These are phyloP conservation scores for Eutrema japonicum DNA, from an alignment of 345 rosid species.

Conservation along the genomic window DNA sequence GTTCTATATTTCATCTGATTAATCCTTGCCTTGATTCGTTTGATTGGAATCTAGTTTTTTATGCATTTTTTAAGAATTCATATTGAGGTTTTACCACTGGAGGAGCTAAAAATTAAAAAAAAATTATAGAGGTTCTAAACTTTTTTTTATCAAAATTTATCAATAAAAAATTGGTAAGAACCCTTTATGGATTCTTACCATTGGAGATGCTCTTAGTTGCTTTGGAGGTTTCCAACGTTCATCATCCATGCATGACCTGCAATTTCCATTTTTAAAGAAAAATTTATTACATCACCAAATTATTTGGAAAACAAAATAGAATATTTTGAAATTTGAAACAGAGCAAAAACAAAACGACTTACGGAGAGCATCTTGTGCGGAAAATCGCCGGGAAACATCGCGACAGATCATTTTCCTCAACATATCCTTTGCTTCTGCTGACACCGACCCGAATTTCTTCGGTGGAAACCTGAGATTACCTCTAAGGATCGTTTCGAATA, in stretches of 20 bases:
- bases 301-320: too few species aligned
- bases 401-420: slow-evolving; percentile 79
- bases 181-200: too few species aligned
- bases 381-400: slow-evolving; percentile 69
- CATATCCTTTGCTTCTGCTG: slow-evolving; percentile 63
- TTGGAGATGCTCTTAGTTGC: too few species aligned
- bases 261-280: not conserved
- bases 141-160: too few species aligned
- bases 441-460: slow-evolving; percentile 52
- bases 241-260: slow-evolving; percentile 43
- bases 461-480: slow-evolving; percentile 76
- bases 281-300: not conserved
- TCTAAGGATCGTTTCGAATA: slow-evolving; percentile 68
- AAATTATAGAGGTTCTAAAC: too few species aligned
- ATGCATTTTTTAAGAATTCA: too few species aligned
- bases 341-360: slow-evolving; percentile 37
- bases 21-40: too few species aligned
- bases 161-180: too few species aligned
- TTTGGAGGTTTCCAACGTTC: slow-evolving; percentile 36
- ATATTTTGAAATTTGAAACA: slow-evolving; percentile 13
- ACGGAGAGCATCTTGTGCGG: slow-evolving; percentile 83
- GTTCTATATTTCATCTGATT: too few species aligned
- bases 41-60: too few species aligned
- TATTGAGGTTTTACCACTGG: too few species aligned
- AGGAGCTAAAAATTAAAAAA: too few species aligned